These are phyloP conservation scores for Lepidopterella palustris DNA, from an alignment of 495 filamentous ascomycete species.

Conservation along the genomic window DNA sequence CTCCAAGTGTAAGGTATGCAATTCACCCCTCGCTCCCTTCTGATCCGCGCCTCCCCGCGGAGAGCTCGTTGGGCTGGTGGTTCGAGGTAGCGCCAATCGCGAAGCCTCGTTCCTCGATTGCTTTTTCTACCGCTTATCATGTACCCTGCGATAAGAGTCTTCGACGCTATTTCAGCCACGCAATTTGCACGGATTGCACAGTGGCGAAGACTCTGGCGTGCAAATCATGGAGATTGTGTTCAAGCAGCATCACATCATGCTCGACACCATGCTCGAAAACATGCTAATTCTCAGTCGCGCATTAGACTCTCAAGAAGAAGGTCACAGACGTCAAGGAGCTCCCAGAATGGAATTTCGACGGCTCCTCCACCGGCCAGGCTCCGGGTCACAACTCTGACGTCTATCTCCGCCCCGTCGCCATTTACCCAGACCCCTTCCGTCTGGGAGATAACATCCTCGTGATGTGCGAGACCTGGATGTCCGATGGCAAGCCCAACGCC, in stretches of 20 bases:
- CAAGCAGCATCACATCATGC: constrained; percentile 6
- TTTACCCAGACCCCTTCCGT: constrained; percentile 93
- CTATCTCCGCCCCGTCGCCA: constrained; percentile 87
- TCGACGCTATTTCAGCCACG: constrained; percentile 4
- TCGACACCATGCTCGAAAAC: neutral
- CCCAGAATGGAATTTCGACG: constrained; percentile 99
- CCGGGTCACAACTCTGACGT: constrained; percentile 96
- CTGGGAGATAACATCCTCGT: constrained; percentile 78
- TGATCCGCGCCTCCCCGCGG: constrained; percentile 4
- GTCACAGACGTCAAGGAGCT: constrained; percentile 67
- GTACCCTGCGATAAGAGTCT: constrained; percentile 17
- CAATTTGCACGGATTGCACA: neutral
- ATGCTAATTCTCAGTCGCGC: constrained; percentile 26
- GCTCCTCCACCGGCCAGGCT: constrained; percentile 89
- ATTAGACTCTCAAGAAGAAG: constrained; percentile 69
- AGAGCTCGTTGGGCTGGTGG: constrained; percentile 10
- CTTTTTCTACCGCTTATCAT: constrained; percentile 25
- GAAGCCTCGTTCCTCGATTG: constrained; percentile 6
- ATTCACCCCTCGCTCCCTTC: constrained; percentile 19
- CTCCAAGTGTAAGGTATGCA: constrained; percentile 84
- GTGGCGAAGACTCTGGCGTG: too few relatives aligned
- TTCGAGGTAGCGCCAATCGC: constrained; percentile 7
- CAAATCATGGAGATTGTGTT: too few relatives aligned
- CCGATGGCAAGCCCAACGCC: constrained; percentile 95
- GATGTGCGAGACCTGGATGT: constrained; percentile 91